These are phyloP conservation scores for Physcomitrellopsis africana DNA, from an alignment of 225 moss, liverwort and hornwort genomes.

Conservation along the genomic window DNA sequence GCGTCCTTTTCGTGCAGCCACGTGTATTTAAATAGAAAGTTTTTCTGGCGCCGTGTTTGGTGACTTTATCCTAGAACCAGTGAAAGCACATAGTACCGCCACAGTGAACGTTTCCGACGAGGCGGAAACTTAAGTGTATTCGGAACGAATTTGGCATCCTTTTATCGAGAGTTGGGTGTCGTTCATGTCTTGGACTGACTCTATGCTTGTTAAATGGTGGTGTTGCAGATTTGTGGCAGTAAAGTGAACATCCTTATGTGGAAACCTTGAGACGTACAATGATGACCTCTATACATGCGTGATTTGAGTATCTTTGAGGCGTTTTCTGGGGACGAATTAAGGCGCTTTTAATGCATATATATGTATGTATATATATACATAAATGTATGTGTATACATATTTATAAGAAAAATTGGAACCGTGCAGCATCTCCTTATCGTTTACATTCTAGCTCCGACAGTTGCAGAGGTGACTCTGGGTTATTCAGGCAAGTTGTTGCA, in stretches of 20 bases:
- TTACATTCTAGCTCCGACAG: conserved; percentile 3
- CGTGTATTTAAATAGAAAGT: neutral
- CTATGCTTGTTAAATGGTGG: neutral
- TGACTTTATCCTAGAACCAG: neutral
- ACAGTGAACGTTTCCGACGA: neutral
- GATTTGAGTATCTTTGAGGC: neutral
- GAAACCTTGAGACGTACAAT: conserved; percentile 8
- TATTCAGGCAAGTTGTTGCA: neutral
- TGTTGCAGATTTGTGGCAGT: conserved; percentile 8
- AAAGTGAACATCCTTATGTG: neutral
- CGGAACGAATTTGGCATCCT: neutral
- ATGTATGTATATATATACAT: too few relatives aligned
- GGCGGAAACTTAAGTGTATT: neutral
- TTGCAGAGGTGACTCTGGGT: conserved; percentile 10
- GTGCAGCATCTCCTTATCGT: neutral
- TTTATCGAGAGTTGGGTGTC: neutral
- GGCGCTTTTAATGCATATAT: too few relatives aligned
- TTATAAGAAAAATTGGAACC: neutral
- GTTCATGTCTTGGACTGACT: conserved; percentile 1
- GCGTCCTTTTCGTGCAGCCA: neutral
- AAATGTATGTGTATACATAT: too few relatives aligned
- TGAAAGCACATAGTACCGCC: neutral
- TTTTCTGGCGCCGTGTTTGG: neutral
- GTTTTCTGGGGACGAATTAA: neutral
- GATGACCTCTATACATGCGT: neutral